Percentiles rank a stretch among this genome's conserved stretches.
phyloP scores from a whole-genome alignment of 1,284 basidiomycete species.

The Melampsora larici-populina region DNA sequence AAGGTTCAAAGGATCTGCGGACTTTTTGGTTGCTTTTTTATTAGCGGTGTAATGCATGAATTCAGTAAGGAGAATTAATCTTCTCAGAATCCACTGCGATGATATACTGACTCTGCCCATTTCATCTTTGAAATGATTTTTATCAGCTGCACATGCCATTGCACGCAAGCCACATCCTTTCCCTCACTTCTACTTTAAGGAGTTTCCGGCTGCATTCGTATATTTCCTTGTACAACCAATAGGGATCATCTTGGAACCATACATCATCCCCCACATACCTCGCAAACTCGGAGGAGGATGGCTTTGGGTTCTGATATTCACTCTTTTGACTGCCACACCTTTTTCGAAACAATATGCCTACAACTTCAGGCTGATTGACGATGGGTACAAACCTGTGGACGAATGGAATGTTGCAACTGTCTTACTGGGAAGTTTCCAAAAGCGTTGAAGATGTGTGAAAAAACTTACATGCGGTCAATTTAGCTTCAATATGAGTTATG shows the following conservation, averaged over 20 bases:
- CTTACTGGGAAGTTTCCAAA: too few species aligned
- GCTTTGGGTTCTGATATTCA: slow-evolving; percentile 6
- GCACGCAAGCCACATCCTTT: slow-evolving; percentile 13
- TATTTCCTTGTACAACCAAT: slow-evolving; percentile 24
- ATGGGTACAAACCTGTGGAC: slow-evolving; percentile 26
- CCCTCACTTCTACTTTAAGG: not conserved
- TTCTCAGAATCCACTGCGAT: too few species aligned
- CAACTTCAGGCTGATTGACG: slow-evolving; percentile 14
- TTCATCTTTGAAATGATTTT: too few species aligned
- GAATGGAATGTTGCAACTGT: slow-evolving; percentile 19
- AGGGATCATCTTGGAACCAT: slow-evolving; percentile 12
- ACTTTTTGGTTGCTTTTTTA: too few species aligned
- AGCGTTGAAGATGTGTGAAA: too few species aligned
- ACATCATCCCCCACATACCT: slow-evolving; percentile 16
- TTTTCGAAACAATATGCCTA: slow-evolving; percentile 9
- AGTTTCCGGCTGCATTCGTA: slow-evolving; percentile 1
- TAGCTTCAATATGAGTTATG: too few species aligned
- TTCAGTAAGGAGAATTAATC: too few species aligned
- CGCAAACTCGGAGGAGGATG: not conserved
- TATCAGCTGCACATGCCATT: slow-evolving; percentile 2
- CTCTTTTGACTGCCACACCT: not conserved
- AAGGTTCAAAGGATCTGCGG: too few species aligned
- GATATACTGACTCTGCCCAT: too few species aligned
- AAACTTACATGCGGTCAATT: too few species aligned
- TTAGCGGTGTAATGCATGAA: too few species aligned